Percentiles rank a stretch among this genome's conserved stretches.
These are phyloP conservation scores for Aspergillus awamori DNA, from an alignment of 2,329 filamentous ascomycete genomes.

Conservation along the genomic window DNA sequence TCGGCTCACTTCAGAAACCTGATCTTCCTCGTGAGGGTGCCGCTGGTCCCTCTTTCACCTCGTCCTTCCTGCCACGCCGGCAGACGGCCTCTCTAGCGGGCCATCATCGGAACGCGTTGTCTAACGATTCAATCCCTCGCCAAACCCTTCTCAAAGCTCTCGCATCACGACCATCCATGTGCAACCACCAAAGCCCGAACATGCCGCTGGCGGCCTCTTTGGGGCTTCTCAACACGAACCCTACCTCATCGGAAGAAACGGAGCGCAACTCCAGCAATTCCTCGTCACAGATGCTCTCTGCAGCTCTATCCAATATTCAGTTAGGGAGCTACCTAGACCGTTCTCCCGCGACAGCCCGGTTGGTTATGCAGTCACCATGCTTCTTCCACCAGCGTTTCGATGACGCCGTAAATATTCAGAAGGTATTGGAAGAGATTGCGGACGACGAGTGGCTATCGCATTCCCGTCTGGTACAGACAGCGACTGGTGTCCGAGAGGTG, in stretches of 20 bases:
- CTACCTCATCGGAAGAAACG: conserved; percentile 29
- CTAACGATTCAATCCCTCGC: conserved; percentile 69
- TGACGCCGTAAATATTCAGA: conserved; percentile 91
- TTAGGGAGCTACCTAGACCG: conserved; percentile 47
- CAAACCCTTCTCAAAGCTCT: conserved; percentile 84
- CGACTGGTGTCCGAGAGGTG: conserved; percentile 91
- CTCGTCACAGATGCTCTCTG: conserved; percentile 64
- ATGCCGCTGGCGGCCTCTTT: conserved; percentile 67
- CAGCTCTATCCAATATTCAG: conserved; percentile 58
- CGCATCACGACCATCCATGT: conserved; percentile 62
- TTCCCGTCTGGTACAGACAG: conserved; percentile 90
- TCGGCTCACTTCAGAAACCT: conserved; percentile 24
- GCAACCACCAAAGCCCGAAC: conserved; percentile 56
- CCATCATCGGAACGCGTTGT: conserved; percentile 55
- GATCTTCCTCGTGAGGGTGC: conserved; percentile 31
- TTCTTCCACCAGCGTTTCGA: conserved; percentile 98
- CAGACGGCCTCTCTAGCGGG: conserved; percentile 37
- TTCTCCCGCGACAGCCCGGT: conserved; percentile 49
- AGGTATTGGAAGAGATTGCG: conserved; percentile 90
- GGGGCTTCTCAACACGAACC: conserved; percentile 56
- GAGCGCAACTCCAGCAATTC: conserved; percentile 49
- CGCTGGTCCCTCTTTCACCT: conserved; percentile 28
- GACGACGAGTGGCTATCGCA: conserved; percentile 88
- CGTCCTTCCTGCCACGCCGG: conserved; percentile 40
- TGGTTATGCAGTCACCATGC: conserved; percentile 85